These are phyloP conservation scores for Acacia melanoxylon DNA, from an alignment of 306 rosid genomes.

Conservation along the genomic window DNA sequence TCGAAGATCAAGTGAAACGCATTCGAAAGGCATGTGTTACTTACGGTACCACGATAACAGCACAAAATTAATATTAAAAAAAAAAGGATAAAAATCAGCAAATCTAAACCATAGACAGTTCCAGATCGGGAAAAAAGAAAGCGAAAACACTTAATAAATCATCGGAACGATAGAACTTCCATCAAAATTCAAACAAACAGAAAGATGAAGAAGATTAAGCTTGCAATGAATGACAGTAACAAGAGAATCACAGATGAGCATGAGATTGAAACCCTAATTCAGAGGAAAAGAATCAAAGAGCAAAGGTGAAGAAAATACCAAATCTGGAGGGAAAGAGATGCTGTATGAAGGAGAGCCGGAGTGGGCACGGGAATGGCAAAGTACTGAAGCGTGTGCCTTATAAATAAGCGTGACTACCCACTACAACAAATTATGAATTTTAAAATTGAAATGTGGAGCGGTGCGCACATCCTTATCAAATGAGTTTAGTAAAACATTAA, in stretches of 20 bases:
- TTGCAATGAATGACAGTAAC: not conserved
- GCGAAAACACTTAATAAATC: not conserved
- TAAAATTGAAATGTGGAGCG: no score
- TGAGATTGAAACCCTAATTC: not conserved
- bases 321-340: not conserved
- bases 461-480: no score
- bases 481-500: no score
- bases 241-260: not conserved
- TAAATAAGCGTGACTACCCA: not conserved
- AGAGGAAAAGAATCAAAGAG: not conserved
- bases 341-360: not conserved
- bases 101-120: not conserved
- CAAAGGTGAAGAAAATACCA: not conserved
- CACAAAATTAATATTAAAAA: not conserved
- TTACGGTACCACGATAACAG: not conserved
- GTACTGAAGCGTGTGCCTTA: not conserved
- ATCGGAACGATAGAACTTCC: not conserved
- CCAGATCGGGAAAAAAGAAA: constrained; percentile 12
- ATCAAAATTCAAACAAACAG: not conserved
- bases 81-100: not conserved
- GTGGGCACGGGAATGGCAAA: not conserved
- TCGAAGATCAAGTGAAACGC: constrained; percentile 21
- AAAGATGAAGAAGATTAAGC: not conserved
- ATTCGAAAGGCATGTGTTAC: not conserved
- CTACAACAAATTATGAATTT: no score